A percentile compares a stretch with the other conserved stretches of the same genome.
Evolutionary conservation across 805 yeast genomes (phyloP).

Genomic region (Saccharomyces mikatae): DNA sequence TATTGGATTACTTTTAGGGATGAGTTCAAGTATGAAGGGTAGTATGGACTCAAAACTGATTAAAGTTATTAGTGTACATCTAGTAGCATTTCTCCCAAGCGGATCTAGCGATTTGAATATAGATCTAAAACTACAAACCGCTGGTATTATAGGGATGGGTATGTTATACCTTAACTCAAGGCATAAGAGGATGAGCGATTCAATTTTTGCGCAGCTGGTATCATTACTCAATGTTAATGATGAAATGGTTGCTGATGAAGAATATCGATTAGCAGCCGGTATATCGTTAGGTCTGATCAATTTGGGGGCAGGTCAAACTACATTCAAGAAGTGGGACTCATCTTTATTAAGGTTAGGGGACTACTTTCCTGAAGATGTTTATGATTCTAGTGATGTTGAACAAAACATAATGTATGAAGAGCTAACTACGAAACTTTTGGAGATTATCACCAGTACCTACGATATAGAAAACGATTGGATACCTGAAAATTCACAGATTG

Average conservation of each 20-base stretch:
- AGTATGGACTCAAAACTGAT: slow-evolving; percentile 81
- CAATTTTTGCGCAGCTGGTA: slow-evolving; percentile 61
- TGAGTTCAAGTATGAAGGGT: slow-evolving; percentile 82
- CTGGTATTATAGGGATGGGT: slow-evolving; percentile 88
- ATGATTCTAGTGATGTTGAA: slow-evolving; percentile 3
- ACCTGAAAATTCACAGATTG: slow-evolving; percentile 39
- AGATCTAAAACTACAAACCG: slow-evolving; percentile 73
- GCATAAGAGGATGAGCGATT: slow-evolving; percentile 80
- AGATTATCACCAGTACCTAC: slow-evolving; percentile 11
- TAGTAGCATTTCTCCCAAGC: slow-evolving; percentile 80
- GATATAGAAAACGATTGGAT: slow-evolving; percentile 26
- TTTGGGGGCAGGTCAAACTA: slow-evolving; percentile 53
- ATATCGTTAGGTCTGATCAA: slow-evolving; percentile 79
- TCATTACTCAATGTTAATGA: slow-evolving; percentile 46
- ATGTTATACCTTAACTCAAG: slow-evolving; percentile 68
- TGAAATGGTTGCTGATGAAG: slow-evolving; percentile 54
- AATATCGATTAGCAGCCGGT: slow-evolving; percentile 83
- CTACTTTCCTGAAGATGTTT: background rate
- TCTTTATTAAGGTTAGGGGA: background rate
- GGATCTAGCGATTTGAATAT: slow-evolving; percentile 90
- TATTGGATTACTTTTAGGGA: slow-evolving; percentile 80
- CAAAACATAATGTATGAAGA: slow-evolving; percentile 5
- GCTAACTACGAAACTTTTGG: slow-evolving; percentile 9
- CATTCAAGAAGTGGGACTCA: slow-evolving; percentile 39
- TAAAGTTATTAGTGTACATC: slow-evolving; percentile 86